These are phyloP conservation scores for Metschnikowia noctiluminum DNA, from an alignment of 805 yeast species.

Conservation along the genomic window DNA sequence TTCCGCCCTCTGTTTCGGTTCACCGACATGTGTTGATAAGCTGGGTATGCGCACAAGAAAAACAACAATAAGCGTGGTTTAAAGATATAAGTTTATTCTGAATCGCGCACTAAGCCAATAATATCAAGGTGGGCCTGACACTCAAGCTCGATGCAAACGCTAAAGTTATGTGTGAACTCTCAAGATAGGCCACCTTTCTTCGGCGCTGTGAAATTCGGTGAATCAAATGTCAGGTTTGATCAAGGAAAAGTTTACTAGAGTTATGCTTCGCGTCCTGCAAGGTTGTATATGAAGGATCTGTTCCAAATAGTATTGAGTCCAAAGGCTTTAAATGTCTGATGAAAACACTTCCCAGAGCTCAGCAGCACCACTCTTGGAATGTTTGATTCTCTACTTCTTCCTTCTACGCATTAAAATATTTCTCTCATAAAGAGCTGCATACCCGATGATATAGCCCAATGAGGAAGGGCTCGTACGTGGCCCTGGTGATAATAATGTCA, in stretches of 20 bases:
- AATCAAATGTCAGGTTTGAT: neutral
- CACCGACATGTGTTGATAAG: neutral
- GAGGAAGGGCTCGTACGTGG: too few species aligned
- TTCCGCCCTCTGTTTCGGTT: slow-evolving; percentile 3
- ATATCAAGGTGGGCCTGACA: too few species aligned
- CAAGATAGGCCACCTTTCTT: neutral
- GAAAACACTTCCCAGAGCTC: neutral
- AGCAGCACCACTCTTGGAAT: too few species aligned
- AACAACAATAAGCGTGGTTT: neutral
- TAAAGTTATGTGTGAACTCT: neutral
- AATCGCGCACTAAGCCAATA: too few species aligned
- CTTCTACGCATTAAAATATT: too few species aligned
- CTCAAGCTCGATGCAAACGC: neutral
- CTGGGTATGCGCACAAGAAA: slow-evolving; percentile 2
- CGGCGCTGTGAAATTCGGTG: neutral
- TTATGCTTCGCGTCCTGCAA: slow-evolving; percentile 12
- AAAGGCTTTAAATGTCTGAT: neutral
- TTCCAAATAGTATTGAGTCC: neutral
- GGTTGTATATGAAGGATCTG: slow-evolving; percentile 6
- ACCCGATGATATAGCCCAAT: too few species aligned
- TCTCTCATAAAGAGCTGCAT: too few species aligned
- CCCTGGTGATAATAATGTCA: too few species aligned
- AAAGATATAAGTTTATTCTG: too few species aligned
- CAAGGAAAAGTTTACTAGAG: slow-evolving; percentile 3
- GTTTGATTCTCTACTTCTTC: too few species aligned